Evolutionary conservation across 192 early-diverging fungal genomes (phyloP).

Genomic region (Allomyces javanicus): DNA sequence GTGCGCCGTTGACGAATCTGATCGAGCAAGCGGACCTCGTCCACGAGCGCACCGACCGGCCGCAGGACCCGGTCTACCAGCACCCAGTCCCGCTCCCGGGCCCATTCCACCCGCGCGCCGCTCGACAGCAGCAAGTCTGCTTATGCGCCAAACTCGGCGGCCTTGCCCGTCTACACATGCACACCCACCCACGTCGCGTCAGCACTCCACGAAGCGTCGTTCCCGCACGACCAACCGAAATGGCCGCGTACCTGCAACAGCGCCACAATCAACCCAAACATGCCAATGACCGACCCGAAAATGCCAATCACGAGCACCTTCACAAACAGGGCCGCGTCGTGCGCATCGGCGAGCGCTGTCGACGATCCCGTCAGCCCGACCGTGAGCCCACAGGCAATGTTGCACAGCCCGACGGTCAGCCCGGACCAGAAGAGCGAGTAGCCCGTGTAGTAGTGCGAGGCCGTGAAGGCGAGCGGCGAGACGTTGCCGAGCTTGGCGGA

Average conservation of each 20-base stretch:
- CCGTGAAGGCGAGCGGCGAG: conserved; percentile 15
- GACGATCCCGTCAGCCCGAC: conserved; percentile 86
- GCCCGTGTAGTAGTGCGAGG: conserved; percentile 62
- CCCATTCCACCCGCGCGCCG: too few species aligned
- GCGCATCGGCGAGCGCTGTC: conserved; percentile 89
- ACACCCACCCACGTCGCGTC: too few species aligned
- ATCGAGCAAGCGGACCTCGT: too few species aligned
- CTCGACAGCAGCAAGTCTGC: too few species aligned
- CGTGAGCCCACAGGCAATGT: conserved; percentile 78
- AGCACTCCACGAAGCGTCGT: too few species aligned
- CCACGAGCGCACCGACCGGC: too few species aligned
- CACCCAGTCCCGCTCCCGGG: too few species aligned
- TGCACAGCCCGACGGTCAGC: conserved; percentile 79
- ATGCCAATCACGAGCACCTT: conserved; percentile 96
- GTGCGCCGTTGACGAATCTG: too few species aligned
- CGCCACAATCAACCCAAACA: conserved; percentile 92
- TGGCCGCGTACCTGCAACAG: conserved; percentile 33
- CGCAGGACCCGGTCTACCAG: too few species aligned
- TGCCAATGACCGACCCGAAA: conserved; percentile 83
- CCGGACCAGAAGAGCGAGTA: conserved; percentile 91
- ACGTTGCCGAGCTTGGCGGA: conserved; percentile 59
- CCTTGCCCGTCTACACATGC: conserved; percentile 14
- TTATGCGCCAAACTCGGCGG: conserved; percentile 18
- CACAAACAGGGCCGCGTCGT: conserved; percentile 84
- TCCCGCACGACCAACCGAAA: too few species aligned